Base-by-base conservation (phyloP, 2,329 filamentous ascomycete genomes). In the Biscogniauxia sp. region DNA sequence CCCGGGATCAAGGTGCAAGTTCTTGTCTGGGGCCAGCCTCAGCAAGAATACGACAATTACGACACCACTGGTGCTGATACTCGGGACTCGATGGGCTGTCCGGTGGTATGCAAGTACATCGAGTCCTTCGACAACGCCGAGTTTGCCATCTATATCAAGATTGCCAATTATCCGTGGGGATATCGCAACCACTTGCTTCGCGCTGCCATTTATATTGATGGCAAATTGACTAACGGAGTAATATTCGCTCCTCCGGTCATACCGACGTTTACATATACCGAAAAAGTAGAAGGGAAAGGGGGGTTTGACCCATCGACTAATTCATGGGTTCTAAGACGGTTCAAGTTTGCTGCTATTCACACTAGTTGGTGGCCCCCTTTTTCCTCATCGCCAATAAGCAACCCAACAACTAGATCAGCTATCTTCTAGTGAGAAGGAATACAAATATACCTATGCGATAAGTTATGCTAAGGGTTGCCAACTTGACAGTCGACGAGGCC, bases 301-400 rank as follows among this genome's bases (percentile, higher is more conserved):
- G 13, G 9, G 13, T 37, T 11, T 15, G 6, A 37, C 13, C 3
- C 9, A 1, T 32, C 5, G 2, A 55, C 51, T 5, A 53, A 52
- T 5, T 2, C 15, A 2, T 68, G 67, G 61, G 50, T 58, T 8
- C 2, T 62, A 4, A 66, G 58, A 3, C 64, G 56, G 5, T 67
- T 72, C 32, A 68, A 66, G 23, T 75, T 75, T 41, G 58, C 69
- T 17, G 23, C 68, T 0, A 63, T 75, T 7, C 67, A 66, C 17
- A 72, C 66, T 13, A 57, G 73, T 74, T 59, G 7, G 57, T 28
- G 1, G 8, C 56, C 45, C 45, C 13, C 15, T 25, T 28, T 25
- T 25, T 53, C 45, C 53, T 50, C 8, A 5, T 5, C 6, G 6
- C 32, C 32, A 37, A 3, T 2, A 37, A 37, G 8, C 2, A 19